phyloP scores from a whole-genome alignment of 192 early-diverging fungal species.

The Spizellomyces sp. region DNA sequence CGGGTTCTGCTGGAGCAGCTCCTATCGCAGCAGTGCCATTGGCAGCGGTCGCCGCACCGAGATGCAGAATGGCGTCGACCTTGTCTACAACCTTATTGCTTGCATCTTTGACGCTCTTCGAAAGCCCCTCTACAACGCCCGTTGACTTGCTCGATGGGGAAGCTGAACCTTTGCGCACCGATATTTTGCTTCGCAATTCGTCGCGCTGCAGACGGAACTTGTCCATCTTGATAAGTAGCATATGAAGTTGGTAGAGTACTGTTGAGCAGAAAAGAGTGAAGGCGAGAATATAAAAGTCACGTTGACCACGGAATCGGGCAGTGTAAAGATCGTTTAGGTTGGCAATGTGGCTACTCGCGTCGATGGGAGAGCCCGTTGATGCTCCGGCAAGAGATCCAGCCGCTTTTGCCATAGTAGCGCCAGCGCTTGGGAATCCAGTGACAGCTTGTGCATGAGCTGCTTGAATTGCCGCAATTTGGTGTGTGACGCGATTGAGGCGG shows the following conservation, averaged over 20 bases:
- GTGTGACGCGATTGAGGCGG: slow-evolving; percentile 28
- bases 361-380: background rate
- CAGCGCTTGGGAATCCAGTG: slow-evolving; percentile 14
- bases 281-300: slow-evolving; percentile 34
- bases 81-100: background rate
- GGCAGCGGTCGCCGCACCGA: background rate
- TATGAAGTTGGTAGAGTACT: slow-evolving; percentile 25
- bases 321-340: slow-evolving; percentile 32
- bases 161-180: background rate
- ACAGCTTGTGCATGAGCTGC: slow-evolving; percentile 19
- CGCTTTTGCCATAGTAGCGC: background rate
- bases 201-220: slow-evolving; percentile 24
- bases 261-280: slow-evolving; percentile 37
- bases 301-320: slow-evolving; percentile 34
- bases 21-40: background rate
- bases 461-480: slow-evolving; percentile 30
- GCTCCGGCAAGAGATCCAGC: background rate
- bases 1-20: background rate
- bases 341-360: slow-evolving; percentile 20
- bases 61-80: background rate
- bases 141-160: background rate
- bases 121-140: background rate
- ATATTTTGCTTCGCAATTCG: slow-evolving; percentile 5
- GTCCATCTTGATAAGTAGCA: slow-evolving; percentile 35
- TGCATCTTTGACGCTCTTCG: background rate